phyloP scores from a whole-genome alignment of 306 rosid species.

The Senna siamea region DNA sequence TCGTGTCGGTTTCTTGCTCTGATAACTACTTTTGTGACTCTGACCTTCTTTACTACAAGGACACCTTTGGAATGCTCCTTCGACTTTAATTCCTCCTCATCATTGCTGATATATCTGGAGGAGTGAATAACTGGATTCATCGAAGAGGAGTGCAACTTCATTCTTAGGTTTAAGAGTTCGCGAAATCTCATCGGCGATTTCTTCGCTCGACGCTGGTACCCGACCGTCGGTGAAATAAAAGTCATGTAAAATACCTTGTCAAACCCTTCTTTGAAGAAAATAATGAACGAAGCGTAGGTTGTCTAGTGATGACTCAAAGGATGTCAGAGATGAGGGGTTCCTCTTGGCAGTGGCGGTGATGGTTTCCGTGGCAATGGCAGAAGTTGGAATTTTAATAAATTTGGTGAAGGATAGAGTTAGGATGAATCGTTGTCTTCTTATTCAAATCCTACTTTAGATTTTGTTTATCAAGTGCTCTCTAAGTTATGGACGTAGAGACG shows the following conservation, averaged over 20 bases:
- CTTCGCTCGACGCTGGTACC: constrained; percentile 63
- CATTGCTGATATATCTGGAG: too few species aligned
- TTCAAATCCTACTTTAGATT: constrained; percentile 76
- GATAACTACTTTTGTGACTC: too few species aligned
- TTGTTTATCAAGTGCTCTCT: constrained; percentile 81
- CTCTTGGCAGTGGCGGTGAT: constrained; percentile 27
- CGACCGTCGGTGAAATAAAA: constrained; percentile 66
- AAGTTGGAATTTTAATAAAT: constrained; percentile 75
- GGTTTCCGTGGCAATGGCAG: constrained; percentile 51
- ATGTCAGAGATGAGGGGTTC: constrained; percentile 50
- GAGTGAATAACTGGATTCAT: too few species aligned
- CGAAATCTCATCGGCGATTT: constrained; percentile 60
- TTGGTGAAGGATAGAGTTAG: constrained; percentile 65
- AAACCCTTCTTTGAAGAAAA: constrained; percentile 63
- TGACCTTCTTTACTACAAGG: too few species aligned
- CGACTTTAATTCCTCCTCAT: too few species aligned
- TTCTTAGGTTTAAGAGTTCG: too few species aligned
- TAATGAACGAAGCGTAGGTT: constrained; percentile 65
- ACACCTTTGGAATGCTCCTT: too few species aligned
- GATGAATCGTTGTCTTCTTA: constrained; percentile 66
- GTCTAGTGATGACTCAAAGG: constrained; percentile 50
- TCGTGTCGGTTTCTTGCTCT: too few species aligned
- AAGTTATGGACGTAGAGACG: too few species aligned
- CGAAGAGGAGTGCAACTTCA: too few species aligned
- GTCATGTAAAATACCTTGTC: constrained; percentile 43